Base-by-base conservation (phyloP, 768 basidiomycete genomes). In the Phanerochaete sordida region DNA sequence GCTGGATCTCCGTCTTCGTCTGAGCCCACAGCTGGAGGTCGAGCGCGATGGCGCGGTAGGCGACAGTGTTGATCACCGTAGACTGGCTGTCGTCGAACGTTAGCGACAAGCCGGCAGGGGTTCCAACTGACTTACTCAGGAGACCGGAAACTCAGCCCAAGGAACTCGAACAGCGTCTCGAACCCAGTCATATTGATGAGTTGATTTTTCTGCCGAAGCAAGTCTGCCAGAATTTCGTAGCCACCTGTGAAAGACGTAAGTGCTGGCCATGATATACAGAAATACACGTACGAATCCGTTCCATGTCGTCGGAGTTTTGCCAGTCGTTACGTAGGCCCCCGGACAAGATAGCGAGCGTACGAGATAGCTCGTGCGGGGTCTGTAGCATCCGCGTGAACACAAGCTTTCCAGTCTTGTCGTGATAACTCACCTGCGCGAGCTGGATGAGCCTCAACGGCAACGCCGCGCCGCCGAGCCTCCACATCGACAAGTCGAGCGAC, bases 261-360 rank as follows among this genome's bases (percentile, higher is more conserved):
- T 44, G 3, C 0, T 21, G 33, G 12, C 4, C 24, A 46, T 26
- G 35, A 19, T 5, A 53, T 2, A 24, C 1, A 2, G 15, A 16
- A 16, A n/a, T 28, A n/a, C 13, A 78, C 88, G 67, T 65, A 94
- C 93, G 85, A 56, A 94, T 74, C 33, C 88, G 79, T 69, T 96
- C 95, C 88, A 95, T 93, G 65, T 97, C 95, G 69, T 95, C 95
- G 35, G 91, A 95, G 67, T 93, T 93, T 66, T 91, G 84, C 95
- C 95, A 98, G 65, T 85, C 91, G 64, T 90, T 87, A 63, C 84
- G 84, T 47, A 97, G 70, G 2, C 89, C 84, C 65, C 95, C 93
- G 9, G 84, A 81, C 23, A 96, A 72, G 27, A 95, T 83, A 3
- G 85, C 76, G 6, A 95, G 72, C 0, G 91, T 81, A 16, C 87